phyloP scores from a whole-genome alignment of 768 basidiomycete species.

The Cyathus striatus region DNA sequence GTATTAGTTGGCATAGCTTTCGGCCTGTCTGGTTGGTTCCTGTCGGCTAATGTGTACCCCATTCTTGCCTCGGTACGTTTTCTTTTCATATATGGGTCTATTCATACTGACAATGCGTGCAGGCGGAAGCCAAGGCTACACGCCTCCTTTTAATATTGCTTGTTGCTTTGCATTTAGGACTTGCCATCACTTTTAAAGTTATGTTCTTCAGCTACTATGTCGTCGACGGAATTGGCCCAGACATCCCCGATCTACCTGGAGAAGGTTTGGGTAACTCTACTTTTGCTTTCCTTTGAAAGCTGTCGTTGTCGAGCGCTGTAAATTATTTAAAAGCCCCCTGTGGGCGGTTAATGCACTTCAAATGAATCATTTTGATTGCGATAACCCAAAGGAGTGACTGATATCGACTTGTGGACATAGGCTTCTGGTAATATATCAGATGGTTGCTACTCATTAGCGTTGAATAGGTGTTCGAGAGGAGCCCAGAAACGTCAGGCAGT shows the following conservation, averaged over 20 bases:
- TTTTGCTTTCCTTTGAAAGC: no score
- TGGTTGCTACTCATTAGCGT: no score
- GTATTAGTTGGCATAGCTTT: slow-evolving; percentile 69
- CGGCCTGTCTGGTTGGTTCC: slow-evolving; percentile 81
- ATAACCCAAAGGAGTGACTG: no score
- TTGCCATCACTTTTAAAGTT: slow-evolving; percentile 86
- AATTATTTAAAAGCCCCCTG: no score
- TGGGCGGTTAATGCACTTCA: no score
- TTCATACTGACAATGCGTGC: slow-evolving; percentile 4
- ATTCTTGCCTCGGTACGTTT: slow-evolving; percentile 71
- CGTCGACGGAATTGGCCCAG: slow-evolving; percentile 34
- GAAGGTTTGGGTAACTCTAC: no score
- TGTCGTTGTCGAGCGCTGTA: no score
- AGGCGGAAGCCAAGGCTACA: slow-evolving; percentile 86
- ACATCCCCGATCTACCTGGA: slow-evolving; percentile 36
- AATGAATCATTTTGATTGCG: no score
- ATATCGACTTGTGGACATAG: no score
- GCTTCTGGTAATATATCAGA: no score
- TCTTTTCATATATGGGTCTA: background rate
- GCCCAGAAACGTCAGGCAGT: no score
- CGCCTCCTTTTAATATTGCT: slow-evolving; percentile 79
- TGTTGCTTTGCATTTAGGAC: slow-evolving; percentile 65
- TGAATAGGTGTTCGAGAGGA: no score
- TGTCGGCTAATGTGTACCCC: slow-evolving; percentile 83
- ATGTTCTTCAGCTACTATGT: slow-evolving; percentile 57